phyloP scores from a whole-genome alignment of 306 rosid genomes.

The Inga oerstediana region DNA sequence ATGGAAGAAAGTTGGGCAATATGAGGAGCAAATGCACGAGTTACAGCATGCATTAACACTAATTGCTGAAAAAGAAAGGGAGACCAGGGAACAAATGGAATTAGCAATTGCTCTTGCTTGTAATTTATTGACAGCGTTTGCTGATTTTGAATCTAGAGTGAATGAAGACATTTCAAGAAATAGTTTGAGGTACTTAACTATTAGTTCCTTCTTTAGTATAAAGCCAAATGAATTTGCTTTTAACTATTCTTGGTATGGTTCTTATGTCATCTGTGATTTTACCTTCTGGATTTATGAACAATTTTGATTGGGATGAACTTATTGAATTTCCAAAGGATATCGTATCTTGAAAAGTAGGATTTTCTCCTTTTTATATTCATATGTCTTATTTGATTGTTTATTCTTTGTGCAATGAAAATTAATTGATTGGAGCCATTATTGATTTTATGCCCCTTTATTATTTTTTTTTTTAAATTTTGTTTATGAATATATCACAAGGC shows the following conservation, averaged over 20 bases:
- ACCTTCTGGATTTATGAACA: neutral
- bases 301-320: neutral
- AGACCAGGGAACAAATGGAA: slow-evolving; percentile 62
- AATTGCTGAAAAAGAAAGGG: slow-evolving; percentile 55
- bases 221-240: slow-evolving; percentile 17
- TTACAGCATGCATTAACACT: slow-evolving; percentile 44
- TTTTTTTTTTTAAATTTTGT: neutral
- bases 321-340: neutral
- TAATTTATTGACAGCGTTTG: slow-evolving; percentile 41
- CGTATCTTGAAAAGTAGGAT: neutral
- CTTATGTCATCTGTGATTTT: neutral
- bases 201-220: slow-evolving; percentile 15
- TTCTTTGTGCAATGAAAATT: neutral
- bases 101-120: slow-evolving; percentile 41
- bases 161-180: slow-evolving; percentile 63
- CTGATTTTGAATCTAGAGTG: slow-evolving; percentile 62
- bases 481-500: neutral
- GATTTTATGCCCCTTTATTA: neutral
- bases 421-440: neutral
- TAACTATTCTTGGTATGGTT: slow-evolving; percentile 1
- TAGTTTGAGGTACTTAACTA: slow-evolving; percentile 66
- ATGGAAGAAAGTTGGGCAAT: slow-evolving; percentile 43
- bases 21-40: slow-evolving; percentile 40
- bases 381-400: neutral
- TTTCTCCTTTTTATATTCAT: neutral